Percentiles rank a stretch among this genome's conserved stretches.
Conservation (phyloP, 1,284 basidiomycete genomes). For the Ganoderma leucocontextum region DNA sequence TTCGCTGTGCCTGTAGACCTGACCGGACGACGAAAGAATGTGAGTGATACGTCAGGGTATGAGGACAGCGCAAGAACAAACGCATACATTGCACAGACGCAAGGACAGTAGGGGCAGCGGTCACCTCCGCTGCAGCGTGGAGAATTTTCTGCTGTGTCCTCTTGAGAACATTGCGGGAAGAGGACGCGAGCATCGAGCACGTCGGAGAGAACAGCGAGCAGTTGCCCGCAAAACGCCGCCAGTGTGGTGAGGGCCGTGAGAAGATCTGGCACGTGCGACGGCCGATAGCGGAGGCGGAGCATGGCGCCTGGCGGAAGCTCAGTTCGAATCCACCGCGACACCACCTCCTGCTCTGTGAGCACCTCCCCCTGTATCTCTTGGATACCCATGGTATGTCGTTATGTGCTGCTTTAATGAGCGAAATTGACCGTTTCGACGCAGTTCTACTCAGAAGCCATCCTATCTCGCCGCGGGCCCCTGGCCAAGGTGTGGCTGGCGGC, state of each 20-base stretch:
- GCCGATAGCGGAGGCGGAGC: conserved; percentile 10
- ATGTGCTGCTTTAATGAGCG: conserved; percentile 41
- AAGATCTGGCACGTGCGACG: conserved; percentile 20
- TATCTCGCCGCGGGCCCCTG: conserved; percentile 92
- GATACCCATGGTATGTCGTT: conserved; percentile 34
- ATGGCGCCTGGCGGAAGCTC: background rate
- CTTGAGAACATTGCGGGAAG: conserved; percentile 48
- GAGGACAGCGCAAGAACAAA: background rate
- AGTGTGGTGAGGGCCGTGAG: conserved; percentile 6
- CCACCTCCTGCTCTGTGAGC: conserved; percentile 35
- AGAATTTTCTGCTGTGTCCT: conserved; percentile 24
- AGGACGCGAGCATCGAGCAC: conserved; percentile 50
- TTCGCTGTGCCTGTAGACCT: conserved; percentile 30
- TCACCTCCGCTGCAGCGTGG: conserved; percentile 18
- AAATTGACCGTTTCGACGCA: conserved; percentile 37
- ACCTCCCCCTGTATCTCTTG: conserved; percentile 34
- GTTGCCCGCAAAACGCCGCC: background rate
- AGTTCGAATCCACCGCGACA: conserved; percentile 35
- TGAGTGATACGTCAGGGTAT: conserved; percentile 6
- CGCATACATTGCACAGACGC: background rate
- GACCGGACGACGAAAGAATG: background rate
- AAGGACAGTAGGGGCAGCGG: background rate
- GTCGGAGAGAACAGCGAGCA: conserved; percentile 15
- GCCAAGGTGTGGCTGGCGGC: conserved; percentile 99
- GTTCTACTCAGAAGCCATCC: conserved; percentile 94